These are phyloP conservation scores for Trametes coccinea DNA, from an alignment of 768 basidiomycete genomes.

Conservation along the genomic window DNA sequence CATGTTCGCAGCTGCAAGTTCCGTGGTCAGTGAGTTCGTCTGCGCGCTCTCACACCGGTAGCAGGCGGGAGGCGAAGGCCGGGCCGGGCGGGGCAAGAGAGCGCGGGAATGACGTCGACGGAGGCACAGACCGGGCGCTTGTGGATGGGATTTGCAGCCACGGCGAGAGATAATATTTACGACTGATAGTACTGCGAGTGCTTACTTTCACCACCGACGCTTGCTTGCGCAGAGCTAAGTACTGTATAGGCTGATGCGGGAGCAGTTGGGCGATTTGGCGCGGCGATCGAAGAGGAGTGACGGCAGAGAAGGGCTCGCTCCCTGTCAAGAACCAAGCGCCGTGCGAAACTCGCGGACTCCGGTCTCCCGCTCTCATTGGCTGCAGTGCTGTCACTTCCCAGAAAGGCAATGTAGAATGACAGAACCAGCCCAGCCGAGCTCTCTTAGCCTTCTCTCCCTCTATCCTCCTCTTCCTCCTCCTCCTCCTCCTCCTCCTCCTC, in stretches of 20 bases:
- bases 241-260: neutral
- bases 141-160: too few species aligned
- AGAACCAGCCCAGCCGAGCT: neutral
- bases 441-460: neutral
- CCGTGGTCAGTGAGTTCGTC: too few species aligned
- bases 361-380: neutral
- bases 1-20: too few species aligned
- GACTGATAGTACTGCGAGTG: too few species aligned
- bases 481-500: neutral
- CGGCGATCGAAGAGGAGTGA: neutral
- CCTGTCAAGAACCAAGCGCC: neutral
- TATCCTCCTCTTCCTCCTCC: conserved; percentile 2
- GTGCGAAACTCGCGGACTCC: conserved; percentile 17
- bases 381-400: neutral
- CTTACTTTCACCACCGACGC: too few species aligned
- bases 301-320: neutral
- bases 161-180: too few species aligned
- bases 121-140: too few species aligned
- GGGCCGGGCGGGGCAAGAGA: too few species aligned
- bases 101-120: too few species aligned
- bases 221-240: too few species aligned
- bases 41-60: too few species aligned
- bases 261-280: neutral
- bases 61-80: too few species aligned
- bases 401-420: conserved; percentile 13